These are phyloP conservation scores for Ceratobasidium theobromae DNA, from an alignment of 1,284 basidiomycete genomes.

Conservation along the genomic window DNA sequence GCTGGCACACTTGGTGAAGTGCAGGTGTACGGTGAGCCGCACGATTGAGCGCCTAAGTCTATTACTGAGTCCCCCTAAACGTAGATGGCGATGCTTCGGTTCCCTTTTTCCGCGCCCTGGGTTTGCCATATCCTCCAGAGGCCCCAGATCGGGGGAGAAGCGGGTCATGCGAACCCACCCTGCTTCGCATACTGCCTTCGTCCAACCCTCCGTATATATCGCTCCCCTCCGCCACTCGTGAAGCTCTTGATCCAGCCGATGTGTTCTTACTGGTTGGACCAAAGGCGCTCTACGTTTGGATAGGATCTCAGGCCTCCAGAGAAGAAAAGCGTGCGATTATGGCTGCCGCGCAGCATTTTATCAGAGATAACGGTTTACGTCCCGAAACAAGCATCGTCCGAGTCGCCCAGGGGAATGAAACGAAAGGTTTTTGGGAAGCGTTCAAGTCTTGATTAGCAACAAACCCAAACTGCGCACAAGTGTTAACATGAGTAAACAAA, in stretches of 20 bases:
- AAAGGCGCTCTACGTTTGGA: constrained; percentile 56
- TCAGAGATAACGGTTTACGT: constrained; percentile 46
- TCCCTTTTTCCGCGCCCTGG: constrained; percentile 42
- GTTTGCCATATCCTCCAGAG: constrained; percentile 51
- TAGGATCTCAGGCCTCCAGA: constrained; percentile 53
- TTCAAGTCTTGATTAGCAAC: background rate
- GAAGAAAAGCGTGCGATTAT: constrained; percentile 54
- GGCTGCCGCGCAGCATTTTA: constrained; percentile 57
- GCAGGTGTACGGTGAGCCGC: constrained; percentile 53
- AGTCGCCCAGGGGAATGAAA: constrained; percentile 24
- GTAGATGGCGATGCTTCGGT: constrained; percentile 48
- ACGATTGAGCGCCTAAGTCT: background rate
- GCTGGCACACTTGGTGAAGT: constrained; percentile 47
- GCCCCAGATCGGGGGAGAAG: constrained; percentile 44
- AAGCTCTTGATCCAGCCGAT: constrained; percentile 45
- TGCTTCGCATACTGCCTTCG: constrained; percentile 9
- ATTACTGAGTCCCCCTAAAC: background rate
- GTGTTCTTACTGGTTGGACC: constrained; percentile 48
- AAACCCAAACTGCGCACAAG: too few species aligned
- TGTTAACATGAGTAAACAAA: background rate
- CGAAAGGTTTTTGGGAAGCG: constrained; percentile 20
- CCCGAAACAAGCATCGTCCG: constrained; percentile 13
- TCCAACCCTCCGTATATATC: constrained; percentile 32
- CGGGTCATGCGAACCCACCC: constrained; percentile 36
- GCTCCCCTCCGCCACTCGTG: constrained; percentile 40